These are phyloP conservation scores for Aspergillus tanneri DNA, from an alignment of 2,329 filamentous ascomycete species.

Conservation along the genomic window DNA sequence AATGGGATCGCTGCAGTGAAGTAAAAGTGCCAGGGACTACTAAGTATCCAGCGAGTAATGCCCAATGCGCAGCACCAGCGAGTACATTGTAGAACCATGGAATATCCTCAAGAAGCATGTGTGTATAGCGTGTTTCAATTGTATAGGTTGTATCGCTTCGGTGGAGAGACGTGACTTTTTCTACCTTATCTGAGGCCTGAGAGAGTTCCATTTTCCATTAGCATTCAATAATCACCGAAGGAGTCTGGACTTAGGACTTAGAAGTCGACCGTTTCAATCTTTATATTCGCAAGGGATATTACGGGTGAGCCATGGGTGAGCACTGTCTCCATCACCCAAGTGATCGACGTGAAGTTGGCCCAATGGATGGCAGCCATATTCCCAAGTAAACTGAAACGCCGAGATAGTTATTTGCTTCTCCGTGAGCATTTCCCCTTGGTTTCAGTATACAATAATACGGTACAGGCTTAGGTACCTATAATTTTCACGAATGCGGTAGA, in stretches of 20 bases:
- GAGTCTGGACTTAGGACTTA: not conserved
- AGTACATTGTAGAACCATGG: constrained; percentile 50
- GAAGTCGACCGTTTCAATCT: too few species aligned
- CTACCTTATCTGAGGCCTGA: not conserved
- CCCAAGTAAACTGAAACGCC: too few species aligned
- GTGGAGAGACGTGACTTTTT: not conserved
- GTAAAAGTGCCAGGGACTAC: constrained; percentile 55
- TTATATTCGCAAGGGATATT: not conserved
- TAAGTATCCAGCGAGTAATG: constrained; percentile 55
- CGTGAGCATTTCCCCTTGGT: too few species aligned
- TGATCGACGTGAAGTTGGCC: too few species aligned
- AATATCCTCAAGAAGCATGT: constrained; percentile 51
- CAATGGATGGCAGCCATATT: too few species aligned
- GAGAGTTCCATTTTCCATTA: not conserved
- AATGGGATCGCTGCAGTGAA: constrained; percentile 37
- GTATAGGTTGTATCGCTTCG: not conserved
- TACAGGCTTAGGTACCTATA: too few species aligned
- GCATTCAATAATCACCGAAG: not conserved
- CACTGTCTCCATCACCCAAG: too few species aligned
- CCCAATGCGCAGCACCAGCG: constrained; percentile 48
- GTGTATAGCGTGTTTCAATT: constrained; percentile 32
- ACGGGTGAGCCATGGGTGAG: not conserved
- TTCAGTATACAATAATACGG: too few species aligned
- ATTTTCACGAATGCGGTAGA: too few species aligned
- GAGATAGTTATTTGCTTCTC: too few species aligned